phyloP scores from a whole-genome alignment of 1,139 yeast genomes.

The Hemisphaericaspora xylanilytica region DNA sequence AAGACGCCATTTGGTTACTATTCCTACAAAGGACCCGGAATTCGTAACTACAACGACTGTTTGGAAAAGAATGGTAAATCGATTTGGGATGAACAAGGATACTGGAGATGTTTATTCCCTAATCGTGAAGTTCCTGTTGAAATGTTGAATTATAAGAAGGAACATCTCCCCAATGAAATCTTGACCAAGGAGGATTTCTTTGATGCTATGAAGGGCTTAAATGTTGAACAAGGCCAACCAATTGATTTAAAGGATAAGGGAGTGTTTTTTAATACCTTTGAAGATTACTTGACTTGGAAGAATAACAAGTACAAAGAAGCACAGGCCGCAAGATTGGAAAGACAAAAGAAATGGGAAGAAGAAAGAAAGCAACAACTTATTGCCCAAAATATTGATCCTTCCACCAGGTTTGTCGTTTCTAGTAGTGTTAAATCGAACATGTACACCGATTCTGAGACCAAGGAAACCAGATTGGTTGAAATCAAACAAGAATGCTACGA shows the following conservation, averaged over 20 bases:
- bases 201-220: conserved; percentile 19
- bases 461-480: conserved; percentile 53
- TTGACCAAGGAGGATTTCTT: conserved; percentile 53
- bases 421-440: conserved; percentile 47
- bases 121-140: conserved; percentile 42
- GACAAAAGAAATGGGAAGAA: conserved; percentile 6
- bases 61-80: conserved; percentile 61
- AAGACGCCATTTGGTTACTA: conserved; percentile 48
- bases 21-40: conserved; percentile 62
- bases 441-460: conserved; percentile 50
- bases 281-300: conserved; percentile 68
- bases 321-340: conserved; percentile 19
- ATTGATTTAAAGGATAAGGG: conserved; percentile 43
- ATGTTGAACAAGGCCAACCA: conserved; percentile 10
- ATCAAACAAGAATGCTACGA: conserved; percentile 51
- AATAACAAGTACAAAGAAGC: conserved; percentile 45
- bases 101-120: conserved; percentile 89
- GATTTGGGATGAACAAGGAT: conserved; percentile 76
- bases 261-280: conserved; percentile 55
- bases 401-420: conserved; percentile 45
- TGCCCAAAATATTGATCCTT: conserved; percentile 1
- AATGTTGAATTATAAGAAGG: conserved; percentile 28
- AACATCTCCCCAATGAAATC: conserved; percentile 26
- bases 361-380: conserved; percentile 9
- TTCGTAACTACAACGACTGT: conserved; percentile 61